These are phyloP conservation scores for Phaeotremella skinneri DNA, from an alignment of 768 basidiomycete genomes.

Conservation along the genomic window DNA sequence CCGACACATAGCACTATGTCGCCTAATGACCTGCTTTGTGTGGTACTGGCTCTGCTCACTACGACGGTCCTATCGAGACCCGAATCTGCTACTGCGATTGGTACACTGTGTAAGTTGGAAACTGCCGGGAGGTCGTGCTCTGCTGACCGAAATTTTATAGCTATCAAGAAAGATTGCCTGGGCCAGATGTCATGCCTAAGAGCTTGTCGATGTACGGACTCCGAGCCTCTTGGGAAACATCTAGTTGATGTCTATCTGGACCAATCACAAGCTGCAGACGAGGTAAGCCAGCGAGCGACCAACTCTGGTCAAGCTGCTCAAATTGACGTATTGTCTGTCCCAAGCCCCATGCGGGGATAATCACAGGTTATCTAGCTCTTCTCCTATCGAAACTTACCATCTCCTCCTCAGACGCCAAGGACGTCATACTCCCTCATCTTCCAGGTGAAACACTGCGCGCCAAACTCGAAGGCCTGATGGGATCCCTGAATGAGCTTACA, in stretches of 20 bases:
- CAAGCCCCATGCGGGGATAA: conserved; percentile 4
- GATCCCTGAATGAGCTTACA: conserved; percentile 20
- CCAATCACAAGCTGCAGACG: not conserved
- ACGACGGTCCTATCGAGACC: not conserved
- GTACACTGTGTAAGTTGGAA: conserved; percentile 4
- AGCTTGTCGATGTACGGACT: conserved; percentile 7
- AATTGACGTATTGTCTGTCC: not conserved
- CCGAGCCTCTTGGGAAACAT: not conserved
- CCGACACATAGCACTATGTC: not conserved
- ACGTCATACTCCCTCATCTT: not conserved
- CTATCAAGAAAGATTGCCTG: not conserved
- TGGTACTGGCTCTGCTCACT: conserved; percentile 10
- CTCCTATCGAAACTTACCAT: conserved; percentile 5
- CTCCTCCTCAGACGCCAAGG: not conserved
- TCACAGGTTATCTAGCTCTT: conserved; percentile 22
- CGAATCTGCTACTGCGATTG: not conserved
- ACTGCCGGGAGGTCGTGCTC: not conserved
- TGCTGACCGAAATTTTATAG: conserved; percentile 6
- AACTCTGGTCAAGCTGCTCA: not conserved
- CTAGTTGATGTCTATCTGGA: conserved; percentile 9
- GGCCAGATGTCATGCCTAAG: conserved; percentile 10
- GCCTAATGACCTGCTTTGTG: conserved; percentile 5
- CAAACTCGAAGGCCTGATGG: conserved; percentile 8
- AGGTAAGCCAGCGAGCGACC: conserved; percentile 7
- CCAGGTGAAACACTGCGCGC: conserved; percentile 3